These are phyloP conservation scores for Penicillium riverlandense DNA, from an alignment of 495 filamentous ascomycete genomes.

Conservation along the genomic window DNA sequence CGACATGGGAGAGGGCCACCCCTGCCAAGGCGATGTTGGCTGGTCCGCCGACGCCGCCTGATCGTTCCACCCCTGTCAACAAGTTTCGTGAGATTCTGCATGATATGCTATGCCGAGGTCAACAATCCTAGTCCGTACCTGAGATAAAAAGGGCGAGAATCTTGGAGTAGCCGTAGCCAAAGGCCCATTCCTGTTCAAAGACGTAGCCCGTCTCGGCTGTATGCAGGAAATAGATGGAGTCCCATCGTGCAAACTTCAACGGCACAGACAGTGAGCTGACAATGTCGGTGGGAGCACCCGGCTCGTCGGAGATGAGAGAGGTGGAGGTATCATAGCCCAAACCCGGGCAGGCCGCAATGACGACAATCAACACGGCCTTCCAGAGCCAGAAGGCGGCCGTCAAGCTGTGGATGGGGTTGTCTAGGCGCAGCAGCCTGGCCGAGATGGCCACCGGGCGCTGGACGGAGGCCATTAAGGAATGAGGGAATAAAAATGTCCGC, in stretches of 20 bases:
- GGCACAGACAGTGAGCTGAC: conserved; percentile 13
- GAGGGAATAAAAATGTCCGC: neutral
- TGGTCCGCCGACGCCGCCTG: conserved; percentile 16
- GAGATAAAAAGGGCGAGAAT: conserved; percentile 37
- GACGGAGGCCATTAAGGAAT: conserved; percentile 6
- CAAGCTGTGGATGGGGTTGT: conserved; percentile 28
- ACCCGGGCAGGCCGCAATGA: conserved; percentile 59
- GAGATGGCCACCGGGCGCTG: conserved; percentile 4
- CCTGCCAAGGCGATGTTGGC: conserved; percentile 41
- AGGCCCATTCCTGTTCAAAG: conserved; percentile 97
- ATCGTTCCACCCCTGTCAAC: conserved; percentile 16
- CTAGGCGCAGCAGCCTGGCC: conserved; percentile 21
- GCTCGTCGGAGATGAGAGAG: conserved; percentile 42
- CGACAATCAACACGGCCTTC: conserved; percentile 64
- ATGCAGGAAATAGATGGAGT: conserved; percentile 79
- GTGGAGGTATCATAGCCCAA: conserved; percentile 88
- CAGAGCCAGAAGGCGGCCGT: conserved; percentile 44
- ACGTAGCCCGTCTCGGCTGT: conserved; percentile 63
- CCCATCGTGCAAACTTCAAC: conserved; percentile 73
- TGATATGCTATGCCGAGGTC: neutral
- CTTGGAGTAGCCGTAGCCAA: conserved; percentile 61
- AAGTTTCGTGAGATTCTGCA: neutral
- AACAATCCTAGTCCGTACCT: conserved; percentile 29
- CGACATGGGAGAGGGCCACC: conserved; percentile 56
- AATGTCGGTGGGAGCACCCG: neutral